Evolutionary conservation across 768 basidiomycete genomes (phyloP).

Genomic region (Lanmaoa pseudosensibilis): DNA sequence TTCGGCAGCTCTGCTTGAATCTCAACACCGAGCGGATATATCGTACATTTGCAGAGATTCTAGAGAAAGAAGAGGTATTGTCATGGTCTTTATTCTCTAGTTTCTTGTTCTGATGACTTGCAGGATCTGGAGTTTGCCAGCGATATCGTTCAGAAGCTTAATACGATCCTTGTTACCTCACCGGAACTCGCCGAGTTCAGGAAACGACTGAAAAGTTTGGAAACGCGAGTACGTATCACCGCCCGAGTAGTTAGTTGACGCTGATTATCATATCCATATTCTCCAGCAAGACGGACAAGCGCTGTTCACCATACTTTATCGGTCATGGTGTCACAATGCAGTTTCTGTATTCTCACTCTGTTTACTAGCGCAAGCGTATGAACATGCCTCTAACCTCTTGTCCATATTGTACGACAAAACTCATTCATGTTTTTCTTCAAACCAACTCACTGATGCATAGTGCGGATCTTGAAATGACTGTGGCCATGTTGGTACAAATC

Average conservation of each 20-base stretch:
- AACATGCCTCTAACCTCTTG: constrained; percentile 94
- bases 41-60: constrained; percentile 91
- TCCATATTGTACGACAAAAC: constrained; percentile 80
- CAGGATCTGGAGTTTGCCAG: constrained; percentile 98
- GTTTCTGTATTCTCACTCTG: constrained; percentile 96
- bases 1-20: constrained; percentile 90
- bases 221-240: constrained; percentile 69
- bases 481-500: constrained; percentile 90
- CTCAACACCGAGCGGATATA: constrained; percentile 96
- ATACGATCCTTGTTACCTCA: constrained; percentile 93
- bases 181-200: constrained; percentile 95
- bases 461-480: constrained; percentile 96
- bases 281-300: constrained; percentile 91
- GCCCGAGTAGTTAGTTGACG: neutral
- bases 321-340: constrained; percentile 98
- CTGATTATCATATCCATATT: constrained; percentile 3
- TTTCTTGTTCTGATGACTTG: neutral
- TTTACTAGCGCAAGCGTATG: constrained; percentile 95
- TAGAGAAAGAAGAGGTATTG: constrained; percentile 95
- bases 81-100: neutral
- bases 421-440: neutral
- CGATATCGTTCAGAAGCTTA: constrained; percentile 96
- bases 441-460: constrained; percentile 40
- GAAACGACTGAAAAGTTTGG: constrained; percentile 87
- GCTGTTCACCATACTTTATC: constrained; percentile 88